Evolutionary conservation across 108 stramenopile genomes (phyloP), one percentile per base, ranked within the genome.

Genomic region (Cyclostephanos invisitatus): DNA sequence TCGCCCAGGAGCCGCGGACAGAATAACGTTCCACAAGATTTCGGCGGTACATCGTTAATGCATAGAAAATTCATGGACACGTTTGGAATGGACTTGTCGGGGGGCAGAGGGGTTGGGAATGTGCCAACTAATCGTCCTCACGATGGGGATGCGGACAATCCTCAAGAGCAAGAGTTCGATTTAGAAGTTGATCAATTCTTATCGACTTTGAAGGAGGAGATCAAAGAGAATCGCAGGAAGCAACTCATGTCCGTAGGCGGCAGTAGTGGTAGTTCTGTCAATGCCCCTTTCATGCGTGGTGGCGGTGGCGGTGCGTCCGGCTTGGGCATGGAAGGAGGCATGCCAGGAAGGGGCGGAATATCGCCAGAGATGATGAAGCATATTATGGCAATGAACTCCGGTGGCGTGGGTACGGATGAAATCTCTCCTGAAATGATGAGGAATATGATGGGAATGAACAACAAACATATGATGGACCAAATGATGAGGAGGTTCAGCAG

Each of bases 121-220:
- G n/a, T 44, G 10, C 60, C 60, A 9, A 18, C 60, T 18, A 12
- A 61, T 61, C n/a, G 9, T 37, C 35, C 60, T 40, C 18, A 1
- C 40, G 53, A 27, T 54, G 53, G 22, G 2, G 53, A 24, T 25
- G 53, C 7, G 9, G 38, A 22, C n/a, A 38, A 20, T 37, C 15
- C 25, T 6, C 27, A 49, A 8, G 74, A 75, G 2, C 61, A 77
- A 5, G 60, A 68, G 15, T 77, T 77, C 50, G 75, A 77, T 28
- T 32, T 35, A 2, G 75, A 77, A 42, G 68, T 77, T 1, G 68
- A 77, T 9, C 66, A 67, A 2, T 77, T 77, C 55, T 63, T 77
- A 11, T 68, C 59, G 6, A 51, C 32, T 27, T 56, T 75, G 20
- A 67, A 67, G 25, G 61, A 68, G 54, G 51, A 75, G 42, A 68